Base-by-base conservation (phyloP, 1,139 yeast species). In the Geotrichum reessii region DNA sequence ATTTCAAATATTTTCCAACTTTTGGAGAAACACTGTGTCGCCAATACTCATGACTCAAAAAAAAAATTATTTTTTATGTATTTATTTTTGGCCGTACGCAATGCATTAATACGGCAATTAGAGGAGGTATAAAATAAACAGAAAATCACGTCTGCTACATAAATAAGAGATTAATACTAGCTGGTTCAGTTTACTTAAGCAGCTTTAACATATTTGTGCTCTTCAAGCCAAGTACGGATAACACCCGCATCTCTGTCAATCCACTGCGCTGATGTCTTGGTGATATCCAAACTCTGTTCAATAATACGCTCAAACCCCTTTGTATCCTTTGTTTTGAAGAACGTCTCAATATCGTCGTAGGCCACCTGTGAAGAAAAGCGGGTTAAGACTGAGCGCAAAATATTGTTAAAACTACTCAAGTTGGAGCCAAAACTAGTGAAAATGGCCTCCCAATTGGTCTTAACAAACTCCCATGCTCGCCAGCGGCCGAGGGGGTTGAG, bases 361-460 rank as follows among this genome's bases (percentile, higher is more conserved):
- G 77, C 76, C 49, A 75, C 76, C 56, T 66, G 67, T 27, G 81
- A 76, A 59, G 79, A 77, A 67, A 78, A 82, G 64, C 78, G 74
- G 53, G 76, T 72, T 64, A 84, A 72, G 1, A 86, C 77, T 52
- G 78, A 71, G 63, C 81, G 81, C 53, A 87, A 72, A 58, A 86
- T 81, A 65, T 92, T 77, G 65, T 85, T 92, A 63, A 86, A 76
- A 17, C 84, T 81, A 53, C 83, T 83, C 76, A 80, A 78, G 69
- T 84, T 84, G 49, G 80, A 71, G 11, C 83, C 78, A 75, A 83
- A 76, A 56, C 78, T 71, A 42, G 70, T 69, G 67, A 79, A 76
- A 56, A 85, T 71, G 5, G 66, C 72, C 37, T 71, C 75, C 76
- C 85, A 86, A 68, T 86, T 80, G 2, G 70, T 70, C 65, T 80